A percentile compares a stretch with the other conserved stretches of the same genome.
phyloP scores from a whole-genome alignment of 2,329 filamentous ascomycete species.

The Neonectria ditissima region DNA sequence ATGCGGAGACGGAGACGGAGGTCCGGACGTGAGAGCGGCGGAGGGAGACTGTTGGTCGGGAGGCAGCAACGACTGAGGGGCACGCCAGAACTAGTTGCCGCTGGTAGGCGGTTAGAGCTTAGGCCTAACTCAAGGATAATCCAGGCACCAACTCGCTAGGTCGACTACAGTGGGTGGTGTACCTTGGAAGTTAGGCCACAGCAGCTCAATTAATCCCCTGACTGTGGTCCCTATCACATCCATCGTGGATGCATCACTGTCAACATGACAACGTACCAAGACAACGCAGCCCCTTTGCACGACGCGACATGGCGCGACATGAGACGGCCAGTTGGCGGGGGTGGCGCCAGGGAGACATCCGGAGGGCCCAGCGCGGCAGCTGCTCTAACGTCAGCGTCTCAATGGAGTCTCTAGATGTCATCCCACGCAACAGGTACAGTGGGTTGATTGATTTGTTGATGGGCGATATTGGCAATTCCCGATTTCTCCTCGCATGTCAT shows the following conservation, averaged over 20 bases:
- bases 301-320: slow-evolving; percentile 7
- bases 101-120: not conserved
- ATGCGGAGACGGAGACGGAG: slow-evolving; percentile 24
- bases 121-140: not conserved
- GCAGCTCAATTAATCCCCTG: not conserved
- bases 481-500: not conserved
- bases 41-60: slow-evolving; percentile 6
- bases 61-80: slow-evolving; percentile 35
- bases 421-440: not conserved
- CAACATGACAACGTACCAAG: not conserved
- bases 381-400: not conserved
- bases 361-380: not conserved
- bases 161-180: too few relatives aligned
- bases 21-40: slow-evolving; percentile 10
- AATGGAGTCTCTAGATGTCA: not conserved
- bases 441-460: not conserved
- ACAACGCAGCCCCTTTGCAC: not conserved
- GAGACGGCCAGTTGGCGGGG: slow-evolving; percentile 6
- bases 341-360: slow-evolving; percentile 4
- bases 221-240: not conserved
- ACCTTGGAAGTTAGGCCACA: not conserved
- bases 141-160: not conserved
- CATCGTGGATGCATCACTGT: not conserved
- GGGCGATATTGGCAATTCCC: not conserved
- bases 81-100: slow-evolving; percentile 32